phyloP scores from a whole-genome alignment of 306 rosid species.

The Castanea mollissima region DNA sequence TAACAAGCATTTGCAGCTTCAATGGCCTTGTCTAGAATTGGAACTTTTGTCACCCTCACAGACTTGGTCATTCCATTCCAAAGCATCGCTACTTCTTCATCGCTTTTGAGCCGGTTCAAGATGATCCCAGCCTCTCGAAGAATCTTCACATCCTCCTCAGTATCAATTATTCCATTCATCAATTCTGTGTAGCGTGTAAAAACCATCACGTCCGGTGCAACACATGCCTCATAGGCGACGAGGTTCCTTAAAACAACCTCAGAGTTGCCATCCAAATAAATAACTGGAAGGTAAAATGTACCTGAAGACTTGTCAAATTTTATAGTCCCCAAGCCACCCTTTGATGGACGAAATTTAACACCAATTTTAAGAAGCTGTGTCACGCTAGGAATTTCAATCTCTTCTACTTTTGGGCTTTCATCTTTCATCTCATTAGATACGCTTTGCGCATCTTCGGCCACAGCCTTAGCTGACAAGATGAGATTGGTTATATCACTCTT shows the following conservation, averaged over 20 bases:
- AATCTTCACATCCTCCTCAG: conserved; percentile 10
- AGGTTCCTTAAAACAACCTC: conserved; percentile 10
- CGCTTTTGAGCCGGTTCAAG: neutral
- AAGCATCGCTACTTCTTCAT: conserved; percentile 1
- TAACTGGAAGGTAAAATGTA: neutral
- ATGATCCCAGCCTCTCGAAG: neutral
- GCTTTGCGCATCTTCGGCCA: too few relatives aligned
- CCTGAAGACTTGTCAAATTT: neutral
- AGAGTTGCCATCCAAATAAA: neutral
- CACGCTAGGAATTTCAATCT: conserved; percentile 14
- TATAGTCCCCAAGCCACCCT: conserved; percentile 1
- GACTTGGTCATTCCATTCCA: conserved; percentile 13
- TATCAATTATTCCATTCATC: conserved; percentile 16
- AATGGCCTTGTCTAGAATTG: neutral
- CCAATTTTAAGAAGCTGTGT: neutral
- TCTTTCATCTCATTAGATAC: neutral
- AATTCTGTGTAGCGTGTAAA: conserved; percentile 3
- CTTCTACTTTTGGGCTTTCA: neutral
- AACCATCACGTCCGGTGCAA: neutral
- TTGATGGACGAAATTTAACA: neutral
- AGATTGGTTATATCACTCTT: neutral
- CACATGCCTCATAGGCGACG: conserved; percentile 12
- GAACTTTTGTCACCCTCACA: conserved; percentile 8
- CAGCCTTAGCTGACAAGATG: too few relatives aligned
- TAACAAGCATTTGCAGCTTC: conserved; percentile 2